These are phyloP conservation scores for Orbilia oligospora DNA, from an alignment of 2,329 filamentous ascomycete species.

Conservation along the genomic window DNA sequence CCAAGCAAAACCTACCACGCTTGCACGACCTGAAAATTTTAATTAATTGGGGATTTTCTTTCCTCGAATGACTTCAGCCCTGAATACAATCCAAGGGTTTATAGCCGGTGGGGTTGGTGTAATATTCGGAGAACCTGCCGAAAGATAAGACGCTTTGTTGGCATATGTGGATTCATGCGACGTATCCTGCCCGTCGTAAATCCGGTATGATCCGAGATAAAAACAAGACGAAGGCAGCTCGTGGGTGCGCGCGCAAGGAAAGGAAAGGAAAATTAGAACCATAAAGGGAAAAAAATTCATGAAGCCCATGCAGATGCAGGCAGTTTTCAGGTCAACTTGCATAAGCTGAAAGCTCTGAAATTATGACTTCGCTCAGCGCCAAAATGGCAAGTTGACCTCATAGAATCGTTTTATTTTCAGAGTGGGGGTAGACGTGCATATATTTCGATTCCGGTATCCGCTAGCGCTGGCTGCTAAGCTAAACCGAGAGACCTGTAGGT, in stretches of 20 bases:
- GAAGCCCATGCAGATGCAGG: slow-evolving; percentile 8
- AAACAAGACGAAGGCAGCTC: background rate
- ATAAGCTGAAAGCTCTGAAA: slow-evolving; percentile 6
- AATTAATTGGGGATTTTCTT: background rate
- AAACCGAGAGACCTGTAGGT: too few species aligned
- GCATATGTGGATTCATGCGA: background rate
- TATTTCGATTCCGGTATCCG: background rate
- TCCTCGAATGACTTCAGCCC: background rate
- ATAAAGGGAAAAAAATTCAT: background rate
- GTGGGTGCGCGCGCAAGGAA: background rate
- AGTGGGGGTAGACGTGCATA: slow-evolving; percentile 7
- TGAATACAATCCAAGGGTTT: background rate
- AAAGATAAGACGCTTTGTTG: slow-evolving; percentile 24
- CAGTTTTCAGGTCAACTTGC: slow-evolving; percentile 1
- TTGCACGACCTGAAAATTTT: background rate
- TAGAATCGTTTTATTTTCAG: background rate
- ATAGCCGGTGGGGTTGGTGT: slow-evolving; percentile 5
- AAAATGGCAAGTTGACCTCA: slow-evolving; percentile 7
- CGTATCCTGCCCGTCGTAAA: background rate
- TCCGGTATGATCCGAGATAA: slow-evolving; percentile 45
- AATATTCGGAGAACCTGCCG: slow-evolving; percentile 21
- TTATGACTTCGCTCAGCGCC: slow-evolving; percentile 10
- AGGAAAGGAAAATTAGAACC: background rate
- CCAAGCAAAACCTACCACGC: background rate
- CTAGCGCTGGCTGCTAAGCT: background rate